Evolutionary conservation across 495 filamentous ascomycete species (phyloP).

Genomic region (Xylaria bambusicola): DNA sequence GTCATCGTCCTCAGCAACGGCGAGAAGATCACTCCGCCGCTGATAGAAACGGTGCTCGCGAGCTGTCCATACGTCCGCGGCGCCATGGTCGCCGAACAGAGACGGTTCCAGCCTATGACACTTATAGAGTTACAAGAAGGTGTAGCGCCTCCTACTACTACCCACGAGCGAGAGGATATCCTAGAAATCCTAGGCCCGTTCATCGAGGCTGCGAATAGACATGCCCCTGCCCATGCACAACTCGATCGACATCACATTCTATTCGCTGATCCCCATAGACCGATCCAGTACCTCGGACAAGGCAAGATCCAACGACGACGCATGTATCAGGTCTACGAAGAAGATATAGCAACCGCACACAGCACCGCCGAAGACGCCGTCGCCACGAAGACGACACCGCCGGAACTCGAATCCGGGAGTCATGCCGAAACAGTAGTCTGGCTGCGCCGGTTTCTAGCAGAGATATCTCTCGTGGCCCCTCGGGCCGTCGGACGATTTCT

Average conservation of each 20-base stretch:
- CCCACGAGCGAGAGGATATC: neutral
- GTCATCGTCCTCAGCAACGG: constrained; percentile 55
- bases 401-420: neutral
- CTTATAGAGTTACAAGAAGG: constrained; percentile 40
- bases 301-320: constrained; percentile 43
- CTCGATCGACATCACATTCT: constrained; percentile 26
- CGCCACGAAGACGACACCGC: no score
- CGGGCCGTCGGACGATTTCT: neutral
- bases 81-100: constrained; percentile 42
- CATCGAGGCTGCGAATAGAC: constrained; percentile 30
- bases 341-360: constrained; percentile 43
- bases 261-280: constrained; percentile 37
- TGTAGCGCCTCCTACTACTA: neutral
- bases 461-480: neutral
- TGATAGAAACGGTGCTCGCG: constrained; percentile 41
- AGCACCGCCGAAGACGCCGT: neutral
- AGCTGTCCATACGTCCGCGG: constrained; percentile 34
- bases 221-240: constrained; percentile 27
- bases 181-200: neutral
- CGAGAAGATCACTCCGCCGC: constrained; percentile 52
- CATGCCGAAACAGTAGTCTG: neutral
- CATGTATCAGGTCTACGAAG: constrained; percentile 37
- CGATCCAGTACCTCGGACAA: constrained; percentile 44
- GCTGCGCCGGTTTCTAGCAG: neutral
- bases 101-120: constrained; percentile 40